Percentiles rank a stretch among this genome's conserved stretches.
Conservation (phyloP, 352 stramenopile genomes). For the Globisporangium nagaii region DNA sequence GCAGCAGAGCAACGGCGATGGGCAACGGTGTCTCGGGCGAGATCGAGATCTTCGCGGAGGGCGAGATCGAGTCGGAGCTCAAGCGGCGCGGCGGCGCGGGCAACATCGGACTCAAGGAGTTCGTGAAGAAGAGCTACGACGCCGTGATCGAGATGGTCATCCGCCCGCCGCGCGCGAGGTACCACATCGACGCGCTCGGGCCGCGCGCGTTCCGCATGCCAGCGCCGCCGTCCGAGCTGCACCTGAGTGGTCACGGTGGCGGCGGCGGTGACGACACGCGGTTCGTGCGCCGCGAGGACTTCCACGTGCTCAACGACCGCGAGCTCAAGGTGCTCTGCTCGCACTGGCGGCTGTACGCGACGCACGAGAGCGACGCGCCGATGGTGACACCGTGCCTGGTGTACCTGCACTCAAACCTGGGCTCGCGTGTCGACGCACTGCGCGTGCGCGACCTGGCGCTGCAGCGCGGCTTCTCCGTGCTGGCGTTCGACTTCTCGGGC, state of each 20-base stretch:
- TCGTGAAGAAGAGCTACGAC: constrained; percentile 69
- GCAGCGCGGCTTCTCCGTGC: constrained; percentile 63
- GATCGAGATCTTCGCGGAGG: constrained; percentile 81
- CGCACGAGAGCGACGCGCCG: constrained; percentile 10
- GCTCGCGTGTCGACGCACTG: constrained; percentile 61
- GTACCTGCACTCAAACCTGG: constrained; percentile 84
- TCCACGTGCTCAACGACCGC: constrained; percentile 67
- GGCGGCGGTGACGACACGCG: constrained; percentile 4
- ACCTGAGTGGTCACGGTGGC: constrained; percentile 8
- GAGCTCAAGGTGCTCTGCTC: constrained; percentile 61
- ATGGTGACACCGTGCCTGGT: constrained; percentile 48
- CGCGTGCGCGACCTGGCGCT: constrained; percentile 62
- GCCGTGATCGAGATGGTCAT: constrained; percentile 74
- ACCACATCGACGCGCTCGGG: constrained; percentile 47
- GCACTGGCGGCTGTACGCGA: constrained; percentile 63
- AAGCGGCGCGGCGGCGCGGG: constrained; percentile 48
- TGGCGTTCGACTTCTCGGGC: constrained; percentile 80
- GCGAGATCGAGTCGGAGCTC: constrained; percentile 73
- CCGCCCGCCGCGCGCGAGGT: constrained; percentile 55
- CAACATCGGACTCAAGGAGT: constrained; percentile 68
- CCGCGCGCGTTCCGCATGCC: constrained; percentile 37
- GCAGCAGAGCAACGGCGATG: constrained; percentile 46
- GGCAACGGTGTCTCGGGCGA: constrained; percentile 66
- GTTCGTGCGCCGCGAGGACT: constrained; percentile 40
- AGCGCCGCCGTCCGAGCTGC: not conserved